Conservation (phyloP, 176 grass and related monocot species). For the Oryza coarctata region DNA sequence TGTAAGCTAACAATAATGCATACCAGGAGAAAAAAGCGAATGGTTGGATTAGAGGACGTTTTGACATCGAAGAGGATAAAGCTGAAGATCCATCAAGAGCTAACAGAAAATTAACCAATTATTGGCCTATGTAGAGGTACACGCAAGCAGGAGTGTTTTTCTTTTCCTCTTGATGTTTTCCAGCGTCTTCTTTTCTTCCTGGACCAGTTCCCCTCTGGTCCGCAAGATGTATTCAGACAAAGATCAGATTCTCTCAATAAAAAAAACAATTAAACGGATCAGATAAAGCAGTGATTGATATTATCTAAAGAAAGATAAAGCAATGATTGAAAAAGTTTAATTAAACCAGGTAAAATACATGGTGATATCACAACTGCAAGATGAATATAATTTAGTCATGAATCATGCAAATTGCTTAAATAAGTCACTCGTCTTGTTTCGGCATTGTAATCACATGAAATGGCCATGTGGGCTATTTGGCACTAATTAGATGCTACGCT, state of each 20-base stretch:
- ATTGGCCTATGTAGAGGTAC: not conserved
- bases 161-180: not conserved
- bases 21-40: not conserved
- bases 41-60: not conserved
- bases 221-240: not conserved
- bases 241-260: not conserved
- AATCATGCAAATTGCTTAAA: too few species aligned
- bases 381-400: too few species aligned
- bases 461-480: too few species aligned
- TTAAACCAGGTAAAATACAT: too few species aligned
- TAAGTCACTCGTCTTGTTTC: too few species aligned
- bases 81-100: not conserved
- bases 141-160: not conserved
- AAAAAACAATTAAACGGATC: not conserved
- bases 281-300: not conserved
- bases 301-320: not conserved
- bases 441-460: too few species aligned
- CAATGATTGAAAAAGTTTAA: not conserved
- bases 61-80: not conserved
- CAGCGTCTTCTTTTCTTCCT: too few species aligned
- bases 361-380: too few species aligned
- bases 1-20: not conserved
- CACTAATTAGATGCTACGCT: too few species aligned
- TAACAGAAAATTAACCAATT: not conserved
- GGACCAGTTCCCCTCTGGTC: too few species aligned